Evolutionary conservation across 163 green algal genomes (phyloP).

Genomic region (Scenedesmus sp.): DNA sequence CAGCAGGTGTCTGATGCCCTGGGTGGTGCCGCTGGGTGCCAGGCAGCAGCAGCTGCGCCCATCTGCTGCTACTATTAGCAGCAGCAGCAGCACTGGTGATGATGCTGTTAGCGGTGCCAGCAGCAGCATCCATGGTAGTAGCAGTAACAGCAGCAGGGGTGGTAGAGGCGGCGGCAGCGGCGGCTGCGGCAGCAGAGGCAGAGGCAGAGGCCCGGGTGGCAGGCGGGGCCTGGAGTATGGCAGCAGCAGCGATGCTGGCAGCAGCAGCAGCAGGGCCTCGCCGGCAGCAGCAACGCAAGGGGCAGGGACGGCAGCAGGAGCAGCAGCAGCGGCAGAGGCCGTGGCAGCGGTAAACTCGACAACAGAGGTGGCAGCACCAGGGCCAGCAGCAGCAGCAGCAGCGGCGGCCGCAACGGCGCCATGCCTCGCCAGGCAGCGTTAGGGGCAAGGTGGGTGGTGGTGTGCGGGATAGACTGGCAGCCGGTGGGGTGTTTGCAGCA

Average conservation of each 20-base stretch:
- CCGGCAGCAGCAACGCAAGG: background rate
- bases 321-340: conserved; percentile 19
- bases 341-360: no score
- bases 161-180: background rate
- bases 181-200: background rate
- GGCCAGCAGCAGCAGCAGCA: background rate
- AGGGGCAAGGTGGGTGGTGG: no score
- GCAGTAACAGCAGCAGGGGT: conserved; percentile 1
- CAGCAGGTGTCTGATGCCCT: no score
- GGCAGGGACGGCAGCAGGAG: background rate
- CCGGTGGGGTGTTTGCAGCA: no score
- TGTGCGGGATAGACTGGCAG: no score
- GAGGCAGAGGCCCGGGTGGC: background rate
- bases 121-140: background rate
- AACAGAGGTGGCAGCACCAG: background rate
- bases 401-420: background rate
- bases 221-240: no score
- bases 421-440: no score
- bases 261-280: conserved; percentile 35
- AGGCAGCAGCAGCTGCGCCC: background rate
- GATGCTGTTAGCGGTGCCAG: background rate
- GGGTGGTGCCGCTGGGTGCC: background rate
- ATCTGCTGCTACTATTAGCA: no score
- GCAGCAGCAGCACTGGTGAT: background rate
- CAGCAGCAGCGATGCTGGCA: background rate